Conservation (phyloP, 768 basidiomycete genomes). For the Suillus hirtellus region DNA sequence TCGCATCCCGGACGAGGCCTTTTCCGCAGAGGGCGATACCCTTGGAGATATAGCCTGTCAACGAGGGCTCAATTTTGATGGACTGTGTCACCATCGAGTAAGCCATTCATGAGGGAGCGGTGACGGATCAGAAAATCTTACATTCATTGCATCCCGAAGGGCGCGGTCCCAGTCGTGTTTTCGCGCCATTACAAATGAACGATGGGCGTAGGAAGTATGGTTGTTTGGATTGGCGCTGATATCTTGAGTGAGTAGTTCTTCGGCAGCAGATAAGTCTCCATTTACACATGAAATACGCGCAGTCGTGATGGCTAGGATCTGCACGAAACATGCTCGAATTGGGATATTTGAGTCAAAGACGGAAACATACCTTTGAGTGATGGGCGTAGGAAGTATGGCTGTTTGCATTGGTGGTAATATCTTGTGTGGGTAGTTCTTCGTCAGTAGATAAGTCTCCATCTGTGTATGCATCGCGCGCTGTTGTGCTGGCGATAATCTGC, state of each 20-base stretch:
- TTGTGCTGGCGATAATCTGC: too few species aligned
- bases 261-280: not conserved
- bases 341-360: not conserved
- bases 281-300: not conserved
- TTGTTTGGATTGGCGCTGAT: not conserved
- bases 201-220: not conserved
- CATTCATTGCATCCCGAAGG: not conserved
- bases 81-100: not conserved
- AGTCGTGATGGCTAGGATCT: not conserved
- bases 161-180: not conserved
- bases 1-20: not conserved
- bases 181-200: not conserved
- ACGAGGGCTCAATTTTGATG: not conserved
- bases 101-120: not conserved
- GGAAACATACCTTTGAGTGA: not conserved
- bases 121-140: not conserved
- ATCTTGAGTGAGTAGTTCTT: not conserved
- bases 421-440: too few species aligned
- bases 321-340: not conserved
- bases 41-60: not conserved
- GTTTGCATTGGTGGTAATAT: too few species aligned
- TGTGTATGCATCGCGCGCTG: too few species aligned
- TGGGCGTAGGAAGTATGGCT: too few species aligned
- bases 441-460: too few species aligned
- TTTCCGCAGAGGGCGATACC: not conserved